Evolutionary conservation across 2,329 filamentous ascomycete species (phyloP).

Genomic region (Pochonia chlamydosporia): DNA sequence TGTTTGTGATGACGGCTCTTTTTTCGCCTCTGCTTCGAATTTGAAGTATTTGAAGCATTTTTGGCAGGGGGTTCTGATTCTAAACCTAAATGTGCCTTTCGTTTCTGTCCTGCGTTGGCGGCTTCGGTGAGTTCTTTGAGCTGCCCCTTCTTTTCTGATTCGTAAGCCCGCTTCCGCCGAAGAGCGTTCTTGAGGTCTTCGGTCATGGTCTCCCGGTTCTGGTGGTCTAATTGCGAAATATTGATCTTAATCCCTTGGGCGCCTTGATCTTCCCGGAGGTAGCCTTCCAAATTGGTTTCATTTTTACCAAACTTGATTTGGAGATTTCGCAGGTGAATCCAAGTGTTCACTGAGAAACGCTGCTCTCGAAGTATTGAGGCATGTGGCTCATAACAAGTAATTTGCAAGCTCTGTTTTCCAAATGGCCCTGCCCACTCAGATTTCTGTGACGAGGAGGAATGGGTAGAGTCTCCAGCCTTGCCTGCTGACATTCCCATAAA

Average conservation of each 20-base stretch:
- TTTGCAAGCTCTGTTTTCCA: slow-evolving; percentile 64
- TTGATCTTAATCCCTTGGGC: slow-evolving; percentile 42
- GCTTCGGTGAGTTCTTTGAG: slow-evolving; percentile 31
- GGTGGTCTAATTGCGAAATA: slow-evolving; percentile 44
- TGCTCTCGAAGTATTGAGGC: slow-evolving; percentile 46
- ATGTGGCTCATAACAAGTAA: slow-evolving; percentile 68
- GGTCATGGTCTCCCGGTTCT: slow-evolving; percentile 37
- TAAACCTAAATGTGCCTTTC: slow-evolving; percentile 23
- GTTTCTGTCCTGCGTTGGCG: slow-evolving; percentile 31
- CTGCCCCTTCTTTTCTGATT: slow-evolving; percentile 37
- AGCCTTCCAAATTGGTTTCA: slow-evolving; percentile 61
- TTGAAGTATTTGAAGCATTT: slow-evolving; percentile 14
- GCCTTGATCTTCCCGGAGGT: slow-evolving; percentile 55
- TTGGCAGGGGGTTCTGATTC: slow-evolving; percentile 16
- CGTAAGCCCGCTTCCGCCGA: slow-evolving; percentile 60
- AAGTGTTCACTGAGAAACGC: slow-evolving; percentile 50
- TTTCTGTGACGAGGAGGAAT: too few relatives aligned
- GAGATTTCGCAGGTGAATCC: slow-evolving; percentile 66
- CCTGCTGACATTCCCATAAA: too few relatives aligned
- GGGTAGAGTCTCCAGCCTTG: slow-evolving; percentile 18
- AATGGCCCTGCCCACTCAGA: slow-evolving; percentile 66
- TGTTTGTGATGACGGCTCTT: slow-evolving; percentile 5
- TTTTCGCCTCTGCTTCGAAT: slow-evolving; percentile 19
- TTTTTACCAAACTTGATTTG: slow-evolving; percentile 56
- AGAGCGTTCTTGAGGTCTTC: slow-evolving; percentile 51